Conservation (phyloP, 768 basidiomycete genomes). For the Kwoniella dendrophila region DNA sequence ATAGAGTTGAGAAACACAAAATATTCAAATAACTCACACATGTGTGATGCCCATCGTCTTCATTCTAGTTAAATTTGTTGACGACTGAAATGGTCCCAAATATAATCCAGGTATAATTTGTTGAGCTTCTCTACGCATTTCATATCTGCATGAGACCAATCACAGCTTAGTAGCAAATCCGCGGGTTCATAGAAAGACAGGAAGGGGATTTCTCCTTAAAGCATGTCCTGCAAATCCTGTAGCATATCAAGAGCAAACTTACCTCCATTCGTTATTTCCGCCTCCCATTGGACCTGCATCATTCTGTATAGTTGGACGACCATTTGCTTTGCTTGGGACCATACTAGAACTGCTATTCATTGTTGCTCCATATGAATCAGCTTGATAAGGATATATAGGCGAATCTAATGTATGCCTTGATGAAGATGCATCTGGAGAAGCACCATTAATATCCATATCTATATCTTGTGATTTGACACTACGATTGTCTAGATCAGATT, state of each 20-base stretch:
- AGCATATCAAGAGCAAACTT: background rate
- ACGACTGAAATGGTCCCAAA: conserved; percentile 54
- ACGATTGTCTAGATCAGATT: no score
- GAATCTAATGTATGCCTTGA: background rate
- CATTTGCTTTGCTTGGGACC: no score
- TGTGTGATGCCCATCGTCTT: conserved; percentile 52
- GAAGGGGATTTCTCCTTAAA: background rate
- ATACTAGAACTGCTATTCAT: background rate
- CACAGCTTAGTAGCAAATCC: background rate
- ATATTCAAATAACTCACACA: conserved; percentile 48
- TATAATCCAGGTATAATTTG: conserved; percentile 51
- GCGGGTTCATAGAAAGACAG: background rate
- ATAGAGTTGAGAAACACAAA: no score
- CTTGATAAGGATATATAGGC: background rate
- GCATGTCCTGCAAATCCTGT: background rate
- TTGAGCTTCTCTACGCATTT: conserved; percentile 56
- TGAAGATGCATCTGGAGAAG: background rate
- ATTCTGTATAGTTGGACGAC: no score
- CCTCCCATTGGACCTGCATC: conserved; percentile 9
- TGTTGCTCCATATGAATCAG: background rate
- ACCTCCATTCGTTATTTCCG: conserved; percentile 11
- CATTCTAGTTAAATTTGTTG: conserved; percentile 39
- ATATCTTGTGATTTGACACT: background rate
- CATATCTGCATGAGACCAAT: conserved; percentile 45
- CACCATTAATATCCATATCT: conserved; percentile 4